Conservation (phyloP, 108 stramenopile genomes). For the Cyclotella kingstonii region DNA sequence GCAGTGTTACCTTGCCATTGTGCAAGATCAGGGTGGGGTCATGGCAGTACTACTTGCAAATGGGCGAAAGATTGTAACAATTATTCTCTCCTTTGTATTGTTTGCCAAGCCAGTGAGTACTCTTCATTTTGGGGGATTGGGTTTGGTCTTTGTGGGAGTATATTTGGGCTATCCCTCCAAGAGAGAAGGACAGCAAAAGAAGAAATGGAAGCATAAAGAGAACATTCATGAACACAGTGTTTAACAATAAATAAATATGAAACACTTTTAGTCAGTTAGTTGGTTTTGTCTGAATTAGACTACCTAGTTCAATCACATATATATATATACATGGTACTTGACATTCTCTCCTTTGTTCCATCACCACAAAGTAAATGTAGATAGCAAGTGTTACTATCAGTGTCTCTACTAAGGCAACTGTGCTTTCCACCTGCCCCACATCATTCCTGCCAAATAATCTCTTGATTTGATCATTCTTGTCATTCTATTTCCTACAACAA, state of each 20-base stretch:
- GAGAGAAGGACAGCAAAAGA: conserved; percentile 8
- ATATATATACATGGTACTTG: no score
- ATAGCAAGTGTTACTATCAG: no score
- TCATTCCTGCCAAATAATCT: no score
- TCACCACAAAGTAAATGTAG: no score
- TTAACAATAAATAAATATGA: neutral
- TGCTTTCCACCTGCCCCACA: no score
- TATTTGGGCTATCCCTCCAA: conserved; percentile 34
- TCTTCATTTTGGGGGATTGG: conserved; percentile 26
- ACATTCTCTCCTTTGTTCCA: no score
- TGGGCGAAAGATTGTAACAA: conserved; percentile 42
- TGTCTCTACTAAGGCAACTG: no score
- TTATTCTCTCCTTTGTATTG: conserved; percentile 33
- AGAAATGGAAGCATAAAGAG: neutral
- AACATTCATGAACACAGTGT: neutral
- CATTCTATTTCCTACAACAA: no score
- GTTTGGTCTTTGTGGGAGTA: conserved; percentile 33
- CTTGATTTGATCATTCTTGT: no score
- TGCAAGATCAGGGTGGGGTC: conserved; percentile 41
- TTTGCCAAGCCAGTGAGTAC: conserved; percentile 44
- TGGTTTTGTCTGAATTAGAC: no score
- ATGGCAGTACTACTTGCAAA: conserved; percentile 35
- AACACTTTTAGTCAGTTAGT: no score
- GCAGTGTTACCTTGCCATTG: conserved; percentile 36
- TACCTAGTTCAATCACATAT: no score